phyloP scores from a whole-genome alignment of 805 yeast genomes.

The Saturnispora ahearnii region DNA sequence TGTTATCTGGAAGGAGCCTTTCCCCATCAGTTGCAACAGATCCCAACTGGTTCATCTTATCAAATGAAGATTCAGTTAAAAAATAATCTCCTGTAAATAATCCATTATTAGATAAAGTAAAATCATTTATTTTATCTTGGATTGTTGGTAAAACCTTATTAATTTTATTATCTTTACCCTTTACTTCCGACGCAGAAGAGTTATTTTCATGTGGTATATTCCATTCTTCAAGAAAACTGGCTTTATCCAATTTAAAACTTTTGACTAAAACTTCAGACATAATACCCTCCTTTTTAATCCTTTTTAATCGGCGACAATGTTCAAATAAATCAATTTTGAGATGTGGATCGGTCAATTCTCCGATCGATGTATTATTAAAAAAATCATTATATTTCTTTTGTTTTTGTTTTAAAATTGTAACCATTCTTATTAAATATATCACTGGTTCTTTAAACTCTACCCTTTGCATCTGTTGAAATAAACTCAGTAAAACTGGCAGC shows the following conservation, averaged over 20 bases:
- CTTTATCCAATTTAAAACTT: slow-evolving; percentile 5
- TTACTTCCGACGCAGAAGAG: background rate
- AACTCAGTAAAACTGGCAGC: background rate
- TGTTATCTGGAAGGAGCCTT: background rate
- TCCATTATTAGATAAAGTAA: slow-evolving; percentile 4
- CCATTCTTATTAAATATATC: slow-evolving; percentile 7
- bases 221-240: slow-evolving; percentile 6
- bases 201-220: slow-evolving; percentile 4
- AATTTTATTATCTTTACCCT: background rate
- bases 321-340: background rate
- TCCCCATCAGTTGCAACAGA: background rate
- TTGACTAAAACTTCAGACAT: slow-evolving; percentile 3
- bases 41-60: background rate
- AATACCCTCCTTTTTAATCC: background rate
- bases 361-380: background rate
- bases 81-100: slow-evolving; percentile 5
- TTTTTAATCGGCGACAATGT: slow-evolving; percentile 1
- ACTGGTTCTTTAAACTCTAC: background rate
- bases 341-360: slow-evolving; percentile 4
- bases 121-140: slow-evolving; percentile 5
- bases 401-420: slow-evolving; percentile 5
- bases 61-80: background rate
- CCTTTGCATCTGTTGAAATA: slow-evolving; percentile 1
- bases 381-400: background rate
- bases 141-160: background rate